Evolutionary conservation across 805 yeast species (phyloP), one percentile per base, ranked within the genome.

Genomic region (Isabelozyma rhagii): DNA sequence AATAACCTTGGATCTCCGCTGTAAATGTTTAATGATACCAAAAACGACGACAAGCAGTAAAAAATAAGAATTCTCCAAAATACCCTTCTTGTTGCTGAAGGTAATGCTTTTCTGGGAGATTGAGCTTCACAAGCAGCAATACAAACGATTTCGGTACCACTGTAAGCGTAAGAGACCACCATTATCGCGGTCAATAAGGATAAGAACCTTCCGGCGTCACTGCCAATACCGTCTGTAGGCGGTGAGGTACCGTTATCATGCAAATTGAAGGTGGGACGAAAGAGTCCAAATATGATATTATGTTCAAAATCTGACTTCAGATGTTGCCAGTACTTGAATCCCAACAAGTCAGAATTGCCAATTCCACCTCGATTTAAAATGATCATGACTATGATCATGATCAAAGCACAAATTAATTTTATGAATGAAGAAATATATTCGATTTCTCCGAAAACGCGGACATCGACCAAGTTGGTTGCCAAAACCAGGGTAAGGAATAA

Each of bases 71-170:
- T 80, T 58, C 92, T 72, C 77, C 87, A 85, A 61, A 87, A 87
- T 2, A 87, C 89, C 56, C 86, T 75, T 56, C 77, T 83, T 2
- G 92, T 87, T 1, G 94, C 93, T 9, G 84, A 77, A 1, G 96
- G 96, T 14, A 89, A 72, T 0, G 93, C 83, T 52, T 77, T 81
- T 55, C 94, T 73, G 5, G 96, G 96, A 55, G 87, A 84, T 52
- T 84, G 74, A n/a, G 92, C 87, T 64, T 89, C 96, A 64, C 92
- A 88, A 6, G 93, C 90, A 2, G 94, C 93, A 48, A 88, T 81
- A 54, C 88, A 83, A 10, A 89, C 92, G 63, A 85, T 83, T 56
- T 89, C 96, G 1, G 91, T 86, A 0, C 96, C 96, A 45, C 87
- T 82, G 59, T 84, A 89, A 0, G 96, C 87, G 64, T 85, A 89